A percentile compares a stretch with the other conserved stretches of the same genome.
These are phyloP conservation scores for Suhomyces pyralidae DNA, from an alignment of 805 yeast species.

Conservation along the genomic window DNA sequence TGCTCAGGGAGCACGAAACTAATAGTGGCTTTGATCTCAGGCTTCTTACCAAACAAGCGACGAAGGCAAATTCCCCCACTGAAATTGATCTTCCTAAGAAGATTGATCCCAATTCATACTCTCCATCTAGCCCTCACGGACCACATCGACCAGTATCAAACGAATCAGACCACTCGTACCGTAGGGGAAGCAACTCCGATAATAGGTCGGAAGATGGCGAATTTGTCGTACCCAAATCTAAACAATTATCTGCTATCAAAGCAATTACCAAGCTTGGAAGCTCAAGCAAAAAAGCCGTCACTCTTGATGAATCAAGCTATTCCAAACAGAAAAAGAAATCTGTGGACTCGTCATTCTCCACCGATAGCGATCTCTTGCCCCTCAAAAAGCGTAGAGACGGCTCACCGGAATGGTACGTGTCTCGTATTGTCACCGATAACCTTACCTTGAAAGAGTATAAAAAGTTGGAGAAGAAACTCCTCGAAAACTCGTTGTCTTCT, in stretches of 20 bases:
- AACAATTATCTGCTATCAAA: slow-evolving; percentile 9
- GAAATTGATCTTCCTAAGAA: neutral
- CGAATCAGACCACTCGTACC: neutral
- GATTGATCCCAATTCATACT: neutral
- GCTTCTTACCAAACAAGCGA: slow-evolving; percentile 15
- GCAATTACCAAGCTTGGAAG: slow-evolving; percentile 10
- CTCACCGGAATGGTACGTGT: slow-evolving; percentile 41
- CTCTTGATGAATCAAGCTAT: slow-evolving; percentile 4
- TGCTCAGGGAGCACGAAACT: slow-evolving; percentile 39
- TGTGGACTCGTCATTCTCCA: slow-evolving; percentile 8
- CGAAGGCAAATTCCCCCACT: neutral
- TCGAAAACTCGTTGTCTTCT: slow-evolving; percentile 16
- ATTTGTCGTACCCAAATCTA: neutral
- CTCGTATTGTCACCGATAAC: slow-evolving; percentile 33
- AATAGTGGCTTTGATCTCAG: slow-evolving; percentile 36
- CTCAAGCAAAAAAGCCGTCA: slow-evolving; percentile 1
- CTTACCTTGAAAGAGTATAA: slow-evolving; percentile 31
- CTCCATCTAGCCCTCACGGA: neutral
- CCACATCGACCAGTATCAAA: neutral
- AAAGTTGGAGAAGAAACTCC: slow-evolving; percentile 32
- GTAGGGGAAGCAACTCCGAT: neutral
- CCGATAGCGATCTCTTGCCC: slow-evolving; percentile 11
- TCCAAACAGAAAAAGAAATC: slow-evolving; percentile 10
- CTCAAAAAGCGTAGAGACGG: slow-evolving; percentile 34
- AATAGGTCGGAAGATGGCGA: neutral